Evolutionary conservation across 495 filamentous ascomycete genomes (phyloP).

Genomic region (Aspergillus incahuasiensis): DNA sequence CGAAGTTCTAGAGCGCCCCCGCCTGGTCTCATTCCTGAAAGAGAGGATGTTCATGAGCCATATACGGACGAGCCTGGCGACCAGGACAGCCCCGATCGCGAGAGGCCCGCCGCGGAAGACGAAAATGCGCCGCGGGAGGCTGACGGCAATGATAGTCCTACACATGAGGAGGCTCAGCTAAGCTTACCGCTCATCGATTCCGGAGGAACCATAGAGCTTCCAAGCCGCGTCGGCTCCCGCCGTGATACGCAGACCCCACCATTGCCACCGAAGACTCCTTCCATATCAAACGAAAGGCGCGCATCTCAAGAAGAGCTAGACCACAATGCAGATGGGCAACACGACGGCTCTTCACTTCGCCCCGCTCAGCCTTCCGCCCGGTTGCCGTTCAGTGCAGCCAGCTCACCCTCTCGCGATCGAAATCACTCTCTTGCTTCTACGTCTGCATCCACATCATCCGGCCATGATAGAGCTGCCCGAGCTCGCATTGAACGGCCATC

Average conservation of each 20-base stretch:
- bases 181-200: conserved; percentile 61
- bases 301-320: conserved; percentile 13
- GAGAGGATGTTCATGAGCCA: conserved; percentile 46
- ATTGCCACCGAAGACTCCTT: conserved; percentile 29
- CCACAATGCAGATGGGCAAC: conserved; percentile 10
- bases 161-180: conserved; percentile 23
- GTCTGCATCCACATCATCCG: conserved; percentile 45
- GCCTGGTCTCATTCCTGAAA: conserved; percentile 33
- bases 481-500: conserved; percentile 54
- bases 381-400: conserved; percentile 56
- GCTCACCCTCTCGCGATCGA: conserved; percentile 46
- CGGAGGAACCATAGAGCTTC: conserved; percentile 57
- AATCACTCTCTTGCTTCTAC: conserved; percentile 43
- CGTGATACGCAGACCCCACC: conserved; percentile 44
- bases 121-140: conserved; percentile 44
- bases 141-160: conserved; percentile 34
- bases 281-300: conserved; percentile 55
- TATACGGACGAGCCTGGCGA: conserved; percentile 57
- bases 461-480: conserved; percentile 18
- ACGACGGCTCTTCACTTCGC: conserved; percentile 3
- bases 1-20: conserved; percentile 68
- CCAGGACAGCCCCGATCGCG: conserved; percentile 20
- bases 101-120: conserved; percentile 29
- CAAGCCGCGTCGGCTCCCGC: conserved; percentile 60
- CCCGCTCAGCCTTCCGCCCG: conserved; percentile 36